Conservation (phyloP, 257 asterid genomes). For the Marsdenia floribunda region DNA sequence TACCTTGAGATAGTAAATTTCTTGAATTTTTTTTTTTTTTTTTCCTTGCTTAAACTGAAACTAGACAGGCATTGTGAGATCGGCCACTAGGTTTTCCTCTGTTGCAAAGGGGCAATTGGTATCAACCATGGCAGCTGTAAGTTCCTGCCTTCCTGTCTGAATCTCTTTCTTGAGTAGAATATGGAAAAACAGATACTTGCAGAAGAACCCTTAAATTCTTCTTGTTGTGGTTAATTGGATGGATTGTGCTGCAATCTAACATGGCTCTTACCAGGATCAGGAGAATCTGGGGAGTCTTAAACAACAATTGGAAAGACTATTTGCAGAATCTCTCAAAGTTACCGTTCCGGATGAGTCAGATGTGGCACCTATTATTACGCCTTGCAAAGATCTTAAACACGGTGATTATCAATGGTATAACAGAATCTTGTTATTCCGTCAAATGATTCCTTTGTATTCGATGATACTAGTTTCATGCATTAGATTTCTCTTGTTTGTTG, state of each 20-base stretch:
- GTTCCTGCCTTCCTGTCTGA: slow-evolving; percentile 19
- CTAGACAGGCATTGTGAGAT: slow-evolving; percentile 64
- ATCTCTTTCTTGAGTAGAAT: not conserved
- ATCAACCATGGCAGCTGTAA: slow-evolving; percentile 56
- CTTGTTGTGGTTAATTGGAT: not conserved
- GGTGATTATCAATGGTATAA: slow-evolving; percentile 93
- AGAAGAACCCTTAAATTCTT: not conserved
- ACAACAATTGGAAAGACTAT: slow-evolving; percentile 48
- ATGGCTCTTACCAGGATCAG: slow-evolving; percentile 34
- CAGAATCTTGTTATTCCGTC: not conserved
- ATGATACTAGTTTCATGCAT: not conserved
- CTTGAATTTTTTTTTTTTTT: not conserved
- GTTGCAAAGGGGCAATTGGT: slow-evolving; percentile 30
- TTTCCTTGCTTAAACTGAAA: slow-evolving; percentile 35
- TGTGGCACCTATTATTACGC: slow-evolving; percentile 54
- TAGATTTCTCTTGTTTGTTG: not conserved
- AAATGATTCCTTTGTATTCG: not conserved
- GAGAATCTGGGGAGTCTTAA: slow-evolving; percentile 55
- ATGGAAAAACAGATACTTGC: not conserved
- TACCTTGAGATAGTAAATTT: too few species aligned
- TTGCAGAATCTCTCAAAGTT: slow-evolving; percentile 52
- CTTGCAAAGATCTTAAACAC: slow-evolving; percentile 60
- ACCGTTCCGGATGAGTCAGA: slow-evolving; percentile 60
- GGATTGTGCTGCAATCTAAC: slow-evolving; percentile 9
- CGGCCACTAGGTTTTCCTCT: slow-evolving; percentile 36